A percentile compares a stretch with the other conserved stretches of the same genome.
Conservation (phyloP, 208 protist species). For the Trypanosoma scelopori region DNA sequence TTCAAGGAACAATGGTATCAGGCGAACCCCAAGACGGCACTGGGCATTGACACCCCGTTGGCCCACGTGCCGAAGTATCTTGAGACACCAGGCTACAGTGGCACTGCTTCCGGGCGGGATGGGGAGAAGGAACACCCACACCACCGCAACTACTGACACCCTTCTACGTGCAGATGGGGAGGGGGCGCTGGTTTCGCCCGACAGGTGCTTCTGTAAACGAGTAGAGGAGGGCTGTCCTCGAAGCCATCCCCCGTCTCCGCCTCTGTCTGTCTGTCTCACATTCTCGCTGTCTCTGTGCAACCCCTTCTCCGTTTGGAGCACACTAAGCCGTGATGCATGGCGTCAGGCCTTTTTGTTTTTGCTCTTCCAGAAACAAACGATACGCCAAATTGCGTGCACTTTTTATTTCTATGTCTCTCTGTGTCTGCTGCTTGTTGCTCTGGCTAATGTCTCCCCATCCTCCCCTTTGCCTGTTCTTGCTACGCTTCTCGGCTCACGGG, state of each 20-base stretch:
- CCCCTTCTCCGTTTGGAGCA: too few species aligned
- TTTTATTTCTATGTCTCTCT: conserved; percentile 11
- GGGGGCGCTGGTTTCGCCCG: neutral
- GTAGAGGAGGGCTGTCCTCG: too few species aligned
- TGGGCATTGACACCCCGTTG: conserved; percentile 82
- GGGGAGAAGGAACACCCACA: conserved; percentile 51
- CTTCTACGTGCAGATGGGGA: neutral
- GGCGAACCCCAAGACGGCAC: conserved; percentile 78
- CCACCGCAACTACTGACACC: conserved; percentile 67
- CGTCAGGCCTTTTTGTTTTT: too few species aligned
- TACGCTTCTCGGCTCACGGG: too few species aligned
- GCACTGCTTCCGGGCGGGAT: conserved; percentile 15
- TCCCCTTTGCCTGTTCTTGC: neutral
- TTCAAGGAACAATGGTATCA: conserved; percentile 86
- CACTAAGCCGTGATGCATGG: too few species aligned
- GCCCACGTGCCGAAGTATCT: conserved; percentile 85
- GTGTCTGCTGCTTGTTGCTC: neutral
- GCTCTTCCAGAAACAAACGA: too few species aligned
- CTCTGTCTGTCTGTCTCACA: too few species aligned
- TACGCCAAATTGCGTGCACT: too few species aligned
- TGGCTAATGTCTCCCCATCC: neutral
- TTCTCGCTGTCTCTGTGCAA: too few species aligned
- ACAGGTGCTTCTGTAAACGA: neutral
- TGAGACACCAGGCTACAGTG: conserved; percentile 64
- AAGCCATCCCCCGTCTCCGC: too few species aligned